These are phyloP conservation scores for Gracilaria domingensis DNA, from an alignment of 23 red algal species.

Conservation along the genomic window DNA sequence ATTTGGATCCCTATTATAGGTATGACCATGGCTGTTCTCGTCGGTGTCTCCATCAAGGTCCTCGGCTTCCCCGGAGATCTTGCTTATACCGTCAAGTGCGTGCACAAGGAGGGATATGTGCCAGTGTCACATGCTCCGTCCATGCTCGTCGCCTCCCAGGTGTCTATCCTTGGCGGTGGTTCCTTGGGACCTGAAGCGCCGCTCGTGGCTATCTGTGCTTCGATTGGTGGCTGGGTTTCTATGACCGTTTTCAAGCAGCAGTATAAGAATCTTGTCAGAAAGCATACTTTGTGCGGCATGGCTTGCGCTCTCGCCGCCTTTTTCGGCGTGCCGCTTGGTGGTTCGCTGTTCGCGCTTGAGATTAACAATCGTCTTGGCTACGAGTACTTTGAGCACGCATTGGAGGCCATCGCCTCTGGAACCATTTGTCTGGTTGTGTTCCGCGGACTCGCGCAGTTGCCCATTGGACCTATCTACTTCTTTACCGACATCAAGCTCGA, in stretches of 20 bases:
- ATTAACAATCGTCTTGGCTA: slow-evolving; percentile 85
- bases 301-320: slow-evolving; percentile 89
- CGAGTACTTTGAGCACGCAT: slow-evolving; percentile 92
- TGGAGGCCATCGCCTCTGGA: slow-evolving; percentile 79
- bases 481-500: slow-evolving; percentile 50
- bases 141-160: slow-evolving; percentile 79
- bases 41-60: slow-evolving; percentile 62
- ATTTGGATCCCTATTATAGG: slow-evolving; percentile 81
- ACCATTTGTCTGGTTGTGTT: slow-evolving; percentile 85
- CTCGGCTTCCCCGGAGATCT: slow-evolving; percentile 91
- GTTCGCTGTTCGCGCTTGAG: slow-evolving; percentile 92
- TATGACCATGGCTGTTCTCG: slow-evolving; percentile 59
- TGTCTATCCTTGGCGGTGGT: slow-evolving; percentile 83
- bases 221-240: slow-evolving; percentile 68
- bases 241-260: slow-evolving; percentile 65
- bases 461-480: slow-evolving; percentile 82
- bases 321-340: slow-evolving; percentile 91
- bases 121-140: slow-evolving; percentile 48
- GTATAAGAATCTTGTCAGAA: slow-evolving; percentile 73
- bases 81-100: slow-evolving; percentile 78
- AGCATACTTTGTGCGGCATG: slow-evolving; percentile 89
- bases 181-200: slow-evolving; percentile 91
- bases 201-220: slow-evolving; percentile 92
- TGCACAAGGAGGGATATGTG: slow-evolving; percentile 84
- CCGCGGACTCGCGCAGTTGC: slow-evolving; percentile 65